A percentile compares a stretch with the other conserved stretches of the same genome.
phyloP scores from a whole-genome alignment of 2,329 filamentous ascomycete species.

The Corynespora cassiicola region DNA sequence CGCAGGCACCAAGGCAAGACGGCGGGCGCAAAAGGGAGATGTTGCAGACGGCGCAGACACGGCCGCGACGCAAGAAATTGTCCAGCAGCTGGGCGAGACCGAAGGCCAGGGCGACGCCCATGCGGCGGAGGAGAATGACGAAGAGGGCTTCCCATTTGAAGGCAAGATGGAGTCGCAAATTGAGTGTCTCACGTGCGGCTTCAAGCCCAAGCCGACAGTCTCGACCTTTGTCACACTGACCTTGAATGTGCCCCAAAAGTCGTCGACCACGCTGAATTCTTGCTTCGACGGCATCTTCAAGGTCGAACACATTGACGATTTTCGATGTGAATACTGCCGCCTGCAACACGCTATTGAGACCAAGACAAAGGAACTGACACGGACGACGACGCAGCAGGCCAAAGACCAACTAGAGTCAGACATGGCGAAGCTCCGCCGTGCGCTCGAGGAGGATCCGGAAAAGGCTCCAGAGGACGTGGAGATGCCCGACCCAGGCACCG shows the following conservation, averaged over 20 bases:
- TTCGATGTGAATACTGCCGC: conserved; percentile 91
- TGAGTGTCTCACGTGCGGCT: conserved; percentile 87
- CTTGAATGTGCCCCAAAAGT: conserved; percentile 83
- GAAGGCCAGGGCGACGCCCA: conserved; percentile 45
- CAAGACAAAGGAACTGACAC: conserved; percentile 66
- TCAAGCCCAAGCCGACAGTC: conserved; percentile 82
- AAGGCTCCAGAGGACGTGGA: conserved; percentile 72
- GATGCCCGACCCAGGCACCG: conserved; percentile 75
- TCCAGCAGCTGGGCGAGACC: conserved; percentile 39
- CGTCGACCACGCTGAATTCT: conserved; percentile 77
- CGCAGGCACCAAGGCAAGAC: conserved; percentile 77
- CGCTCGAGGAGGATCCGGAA: conserved; percentile 84
- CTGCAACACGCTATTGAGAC: conserved; percentile 77
- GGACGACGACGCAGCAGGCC: conserved; percentile 37
- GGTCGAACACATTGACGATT: conserved; percentile 95
- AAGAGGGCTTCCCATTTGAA: conserved; percentile 88
- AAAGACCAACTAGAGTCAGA: conserved; percentile 61
- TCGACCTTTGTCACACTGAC: conserved; percentile 93
- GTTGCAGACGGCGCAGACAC: too few species aligned
- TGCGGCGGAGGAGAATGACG: conserved; percentile 42
- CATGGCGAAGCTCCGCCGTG: conserved; percentile 70
- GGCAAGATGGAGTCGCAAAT: conserved; percentile 93
- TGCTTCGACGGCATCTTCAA: conserved; percentile 96
- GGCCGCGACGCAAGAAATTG: conserved; percentile 30
- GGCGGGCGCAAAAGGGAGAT: conserved; percentile 54